A percentile compares a stretch with the other conserved stretches of the same genome.
phyloP scores from a whole-genome alignment of 2,329 filamentous ascomycete genomes.

The Metarhizium guizhouense region DNA sequence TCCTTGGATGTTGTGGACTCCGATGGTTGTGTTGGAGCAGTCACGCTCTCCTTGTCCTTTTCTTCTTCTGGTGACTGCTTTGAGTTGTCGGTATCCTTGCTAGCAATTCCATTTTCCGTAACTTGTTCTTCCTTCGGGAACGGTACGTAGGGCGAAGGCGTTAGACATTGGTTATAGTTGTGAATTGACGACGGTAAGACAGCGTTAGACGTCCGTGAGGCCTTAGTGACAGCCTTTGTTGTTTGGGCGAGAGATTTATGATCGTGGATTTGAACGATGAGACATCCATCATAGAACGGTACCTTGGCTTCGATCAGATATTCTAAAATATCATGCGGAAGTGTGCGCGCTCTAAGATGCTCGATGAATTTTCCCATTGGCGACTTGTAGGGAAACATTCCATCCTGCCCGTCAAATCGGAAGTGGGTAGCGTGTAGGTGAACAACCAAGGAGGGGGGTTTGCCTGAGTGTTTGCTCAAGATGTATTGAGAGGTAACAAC shows the following conservation, averaged over 20 bases:
- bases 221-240: slow-evolving; percentile 48
- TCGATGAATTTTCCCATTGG: slow-evolving; percentile 78
- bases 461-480: slow-evolving; percentile 68
- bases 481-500: slow-evolving; percentile 71
- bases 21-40: slow-evolving; percentile 37
- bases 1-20: slow-evolving; percentile 29
- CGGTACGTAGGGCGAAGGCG: slow-evolving; percentile 75
- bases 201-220: slow-evolving; percentile 46
- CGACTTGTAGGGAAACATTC: slow-evolving; percentile 84
- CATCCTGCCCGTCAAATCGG: slow-evolving; percentile 87
- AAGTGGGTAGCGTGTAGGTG: slow-evolving; percentile 83
- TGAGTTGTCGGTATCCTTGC: slow-evolving; percentile 26
- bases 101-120: slow-evolving; percentile 14
- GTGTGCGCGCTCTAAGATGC: slow-evolving; percentile 64
- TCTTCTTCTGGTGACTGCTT: slow-evolving; percentile 21
- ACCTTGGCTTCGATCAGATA: slow-evolving; percentile 65
- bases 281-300: slow-evolving; percentile 84
- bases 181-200: slow-evolving; percentile 75
- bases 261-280: slow-evolving; percentile 92
- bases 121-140: slow-evolving; percentile 55
- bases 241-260: slow-evolving; percentile 57
- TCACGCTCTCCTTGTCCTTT: slow-evolving; percentile 51
- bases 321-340: slow-evolving; percentile 83
- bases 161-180: slow-evolving; percentile 83
- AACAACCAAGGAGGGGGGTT: slow-evolving; percentile 73